Base-by-base conservation (phyloP, 768 basidiomycete genomes). In the Russula compacta region DNA sequence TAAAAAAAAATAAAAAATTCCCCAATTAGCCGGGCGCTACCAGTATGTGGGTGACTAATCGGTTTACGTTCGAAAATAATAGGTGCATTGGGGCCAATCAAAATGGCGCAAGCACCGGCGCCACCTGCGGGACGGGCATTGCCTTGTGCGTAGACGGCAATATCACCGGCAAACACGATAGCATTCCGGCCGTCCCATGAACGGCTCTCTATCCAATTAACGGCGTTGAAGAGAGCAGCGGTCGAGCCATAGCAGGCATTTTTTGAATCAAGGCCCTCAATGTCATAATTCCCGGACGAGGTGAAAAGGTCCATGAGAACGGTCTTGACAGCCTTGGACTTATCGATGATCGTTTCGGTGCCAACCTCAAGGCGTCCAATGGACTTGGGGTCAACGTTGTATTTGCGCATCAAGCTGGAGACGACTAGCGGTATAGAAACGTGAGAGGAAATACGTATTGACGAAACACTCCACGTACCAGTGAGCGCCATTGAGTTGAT, bases 241-340 rank as follows among this genome's bases (percentile, higher is more conserved):
- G 97, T 99, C 39, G 92, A 95, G 33, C 97, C 97, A 70, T 99
- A 99, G 79, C 97, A 99, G 19, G 97, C 97, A 72, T 98, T 99
- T 79, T 98, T 98, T 49, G 91, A 94, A 77, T 99, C 97, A 73
- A 99, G 89, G 67, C 97, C 97, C 76, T 99, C 97, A 59, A 99
- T 93, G 71, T 99, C 97, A 68, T 82, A 83, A 83, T 99, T 99
- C 59, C 94, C 94, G 35, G 86, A 83, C 61, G 83, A 85, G 48
- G 89, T 85, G 71, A 99, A 99, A 70, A 98, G 87, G 75, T 98
- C 93, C 97, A 99, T 98, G 63, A 99, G 83, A 59, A 91, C 87
- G 2, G 97, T 98, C 78, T 99, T 99, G 74, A 93, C 92, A 7
- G 95, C 91, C 76, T 99, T 99, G 46, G 93, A 95, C 79, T 98